phyloP scores from a whole-genome alignment of 2,329 filamentous ascomycete genomes.

The Fusarium keratoplasticum region DNA sequence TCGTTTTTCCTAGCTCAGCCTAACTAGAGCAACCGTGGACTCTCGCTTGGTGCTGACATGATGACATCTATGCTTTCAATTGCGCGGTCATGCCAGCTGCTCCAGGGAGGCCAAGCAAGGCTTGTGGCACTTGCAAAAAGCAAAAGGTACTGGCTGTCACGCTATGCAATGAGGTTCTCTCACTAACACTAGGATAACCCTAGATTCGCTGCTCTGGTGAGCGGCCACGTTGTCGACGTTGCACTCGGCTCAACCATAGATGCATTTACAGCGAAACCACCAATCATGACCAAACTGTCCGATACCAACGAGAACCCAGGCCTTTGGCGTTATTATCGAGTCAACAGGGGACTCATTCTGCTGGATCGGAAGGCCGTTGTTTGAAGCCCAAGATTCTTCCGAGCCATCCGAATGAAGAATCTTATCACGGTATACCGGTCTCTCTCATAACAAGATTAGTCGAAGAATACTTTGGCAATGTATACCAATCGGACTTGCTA shows the following conservation, averaged over 20 bases:
- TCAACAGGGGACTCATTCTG: neutral
- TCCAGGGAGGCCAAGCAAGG: constrained; percentile 26
- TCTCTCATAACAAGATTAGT: neutral
- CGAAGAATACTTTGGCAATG: constrained; percentile 28
- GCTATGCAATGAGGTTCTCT: neutral
- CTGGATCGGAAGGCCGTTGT: neutral
- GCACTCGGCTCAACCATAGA: neutral
- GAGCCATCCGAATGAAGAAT: neutral
- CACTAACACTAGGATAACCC: neutral
- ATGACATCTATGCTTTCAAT: neutral
- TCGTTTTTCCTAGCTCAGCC: neutral
- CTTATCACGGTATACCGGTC: neutral
- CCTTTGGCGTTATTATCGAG: neutral
- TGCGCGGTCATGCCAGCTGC: neutral
- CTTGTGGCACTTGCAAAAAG: constrained; percentile 27
- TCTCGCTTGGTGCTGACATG: neutral
- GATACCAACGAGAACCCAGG: too few relatives aligned
- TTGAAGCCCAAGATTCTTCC: neutral
- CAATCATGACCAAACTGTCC: neutral
- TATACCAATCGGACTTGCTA: constrained; percentile 30
- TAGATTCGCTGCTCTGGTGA: constrained; percentile 37
- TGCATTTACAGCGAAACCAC: constrained; percentile 3
- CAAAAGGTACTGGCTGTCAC: constrained; percentile 20
- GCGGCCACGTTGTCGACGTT: constrained; percentile 31
- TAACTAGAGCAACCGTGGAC: neutral